Evolutionary conservation across 352 stramenopile species (phyloP).

Genomic region (Phytophthora colocasiae): DNA sequence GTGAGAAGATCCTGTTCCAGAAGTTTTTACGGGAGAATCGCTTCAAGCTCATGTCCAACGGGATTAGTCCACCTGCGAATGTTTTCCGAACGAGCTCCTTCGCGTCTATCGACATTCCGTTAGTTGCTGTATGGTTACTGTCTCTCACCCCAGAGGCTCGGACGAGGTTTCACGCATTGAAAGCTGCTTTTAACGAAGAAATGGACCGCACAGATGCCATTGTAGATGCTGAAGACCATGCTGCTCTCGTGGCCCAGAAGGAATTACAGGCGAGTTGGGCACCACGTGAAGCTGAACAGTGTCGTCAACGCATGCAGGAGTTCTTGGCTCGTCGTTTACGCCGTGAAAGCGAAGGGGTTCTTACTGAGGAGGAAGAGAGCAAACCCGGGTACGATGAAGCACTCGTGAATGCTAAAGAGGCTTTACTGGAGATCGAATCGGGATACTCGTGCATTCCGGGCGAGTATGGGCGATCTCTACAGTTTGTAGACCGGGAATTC

Average conservation of each 20-base stretch:
- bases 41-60: slow-evolving; percentile 94
- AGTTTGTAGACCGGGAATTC: slow-evolving; percentile 93
- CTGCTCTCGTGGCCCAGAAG: slow-evolving; percentile 52
- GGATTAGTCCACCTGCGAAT: slow-evolving; percentile 90
- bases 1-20: slow-evolving; percentile 93
- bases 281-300: slow-evolving; percentile 72
- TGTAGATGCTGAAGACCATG: slow-evolving; percentile 75
- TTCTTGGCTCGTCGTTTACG: slow-evolving; percentile 76
- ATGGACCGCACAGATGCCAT: slow-evolving; percentile 84
- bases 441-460: slow-evolving; percentile 81
- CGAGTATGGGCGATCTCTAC: slow-evolving; percentile 76
- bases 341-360: slow-evolving; percentile 70
- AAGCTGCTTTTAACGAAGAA: slow-evolving; percentile 88
- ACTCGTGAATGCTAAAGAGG: slow-evolving; percentile 83
- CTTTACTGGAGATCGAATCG: slow-evolving; percentile 86
- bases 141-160: slow-evolving; percentile 86
- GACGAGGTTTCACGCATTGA: slow-evolving; percentile 89
- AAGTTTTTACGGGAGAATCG: slow-evolving; percentile 94
- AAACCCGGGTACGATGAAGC: slow-evolving; percentile 67
- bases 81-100: slow-evolving; percentile 92
- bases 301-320: slow-evolving; percentile 75
- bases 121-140: slow-evolving; percentile 91
- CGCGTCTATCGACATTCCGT: slow-evolving; percentile 89
- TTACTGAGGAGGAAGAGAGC: slow-evolving; percentile 44
- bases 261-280: slow-evolving; percentile 66